Conservation (phyloP, 2,329 filamentous ascomycete species). For the Neofusicoccum cordaticola region DNA sequence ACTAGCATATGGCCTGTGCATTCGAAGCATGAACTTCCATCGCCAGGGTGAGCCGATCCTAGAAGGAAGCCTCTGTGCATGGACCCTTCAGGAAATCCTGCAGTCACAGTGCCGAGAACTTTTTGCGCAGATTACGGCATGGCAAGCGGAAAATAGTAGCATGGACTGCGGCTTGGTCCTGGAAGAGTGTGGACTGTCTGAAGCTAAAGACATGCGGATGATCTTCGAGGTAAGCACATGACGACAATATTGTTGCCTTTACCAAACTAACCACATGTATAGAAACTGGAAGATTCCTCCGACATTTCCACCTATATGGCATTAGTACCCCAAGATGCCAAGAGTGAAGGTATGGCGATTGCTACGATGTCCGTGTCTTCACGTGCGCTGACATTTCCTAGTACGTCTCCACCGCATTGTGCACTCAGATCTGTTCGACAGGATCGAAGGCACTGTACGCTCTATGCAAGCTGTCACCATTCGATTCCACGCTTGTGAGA, state of each 20-base stretch:
- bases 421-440: slow-evolving; percentile 41
- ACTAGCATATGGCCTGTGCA: slow-evolving; percentile 30
- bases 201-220: slow-evolving; percentile 58
- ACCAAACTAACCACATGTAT: neutral
- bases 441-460: slow-evolving; percentile 30
- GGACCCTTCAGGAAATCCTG: slow-evolving; percentile 35
- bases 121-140: slow-evolving; percentile 41
- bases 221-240: slow-evolving; percentile 44
- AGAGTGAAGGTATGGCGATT: slow-evolving; percentile 18
- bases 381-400: slow-evolving; percentile 10
- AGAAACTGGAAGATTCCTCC: slow-evolving; percentile 5
- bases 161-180: slow-evolving; percentile 62
- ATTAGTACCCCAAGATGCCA: slow-evolving; percentile 17
- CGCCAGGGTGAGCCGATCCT: slow-evolving; percentile 44
- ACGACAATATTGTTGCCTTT: neutral
- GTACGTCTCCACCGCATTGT: slow-evolving; percentile 33
- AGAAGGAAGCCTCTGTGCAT: slow-evolving; percentile 38
- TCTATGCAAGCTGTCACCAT: slow-evolving; percentile 55
- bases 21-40: slow-evolving; percentile 34
- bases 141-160: slow-evolving; percentile 56
- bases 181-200: slow-evolving; percentile 37
- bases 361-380: neutral
- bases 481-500: slow-evolving; percentile 35
- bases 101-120: slow-evolving; percentile 32
- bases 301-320: slow-evolving; percentile 24